Conservation (phyloP, 805 yeast species). For the Isabelozyma heimii region DNA sequence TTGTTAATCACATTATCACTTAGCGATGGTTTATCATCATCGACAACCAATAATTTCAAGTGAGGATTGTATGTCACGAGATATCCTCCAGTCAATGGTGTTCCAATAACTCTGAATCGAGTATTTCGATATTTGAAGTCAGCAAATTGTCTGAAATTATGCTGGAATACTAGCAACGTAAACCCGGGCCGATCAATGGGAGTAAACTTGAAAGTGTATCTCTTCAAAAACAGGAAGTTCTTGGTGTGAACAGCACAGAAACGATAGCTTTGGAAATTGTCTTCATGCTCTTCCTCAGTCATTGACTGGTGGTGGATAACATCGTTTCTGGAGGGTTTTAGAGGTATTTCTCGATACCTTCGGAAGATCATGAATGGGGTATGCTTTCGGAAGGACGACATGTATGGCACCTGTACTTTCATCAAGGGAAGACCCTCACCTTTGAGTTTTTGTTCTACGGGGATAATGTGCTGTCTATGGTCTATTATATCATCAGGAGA, state of each 20-base stretch:
- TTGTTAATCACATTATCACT: conserved; percentile 33
- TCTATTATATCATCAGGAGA: conserved; percentile 16
- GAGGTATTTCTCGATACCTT: conserved; percentile 28
- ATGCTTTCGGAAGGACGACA: conserved; percentile 32
- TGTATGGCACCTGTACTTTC: conserved; percentile 33
- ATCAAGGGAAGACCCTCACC: conserved; percentile 39
- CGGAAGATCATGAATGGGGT: conserved; percentile 33
- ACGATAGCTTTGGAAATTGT: conserved; percentile 27
- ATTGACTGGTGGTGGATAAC: background rate
- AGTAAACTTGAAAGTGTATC: conserved; percentile 28
- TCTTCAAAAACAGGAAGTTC: conserved; percentile 20
- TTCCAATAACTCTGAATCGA: conserved; percentile 37
- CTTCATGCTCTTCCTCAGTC: conserved; percentile 13
- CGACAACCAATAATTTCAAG: conserved; percentile 32
- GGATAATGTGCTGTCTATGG: conserved; percentile 28
- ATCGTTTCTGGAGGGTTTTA: conserved; percentile 12
- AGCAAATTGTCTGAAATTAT: conserved; percentile 34
- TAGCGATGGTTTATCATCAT: conserved; percentile 31
- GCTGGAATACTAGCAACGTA: conserved; percentile 30
- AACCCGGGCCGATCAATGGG: conserved; percentile 14
- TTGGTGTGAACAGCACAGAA: conserved; percentile 33
- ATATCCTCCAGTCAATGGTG: conserved; percentile 28
- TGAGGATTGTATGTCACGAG: conserved; percentile 28
- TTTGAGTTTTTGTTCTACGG: conserved; percentile 24
- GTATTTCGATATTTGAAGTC: conserved; percentile 37